Base-by-base conservation (phyloP, 1,284 basidiomycete species). In the Tilletia caries region DNA sequence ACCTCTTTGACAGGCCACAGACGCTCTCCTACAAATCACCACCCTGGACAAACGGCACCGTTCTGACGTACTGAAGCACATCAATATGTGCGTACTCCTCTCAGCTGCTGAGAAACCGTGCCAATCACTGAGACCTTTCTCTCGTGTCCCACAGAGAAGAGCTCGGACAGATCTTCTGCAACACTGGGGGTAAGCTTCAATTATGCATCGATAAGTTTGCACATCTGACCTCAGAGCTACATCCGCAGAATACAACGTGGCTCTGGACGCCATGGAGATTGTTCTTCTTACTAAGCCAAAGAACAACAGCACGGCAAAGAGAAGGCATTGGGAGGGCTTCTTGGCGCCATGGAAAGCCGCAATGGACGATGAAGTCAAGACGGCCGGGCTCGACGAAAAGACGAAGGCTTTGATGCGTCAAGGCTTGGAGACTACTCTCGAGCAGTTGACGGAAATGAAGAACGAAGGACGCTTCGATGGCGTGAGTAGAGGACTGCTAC, bases 381-480 rank as follows among this genome's bases (percentile, higher is more conserved):
- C 15, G 27, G 27, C 29, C 32, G 20, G 18, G 32, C 10, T 62
- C 15, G 20, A 32, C 18, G 58, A 3, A 3, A 20, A 62, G 18
- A 29, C 27, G 1, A n/a, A 34, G 6, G 32, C 29, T 5, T 13
- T 29, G 3, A n/a, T 62, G 29, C 29, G 32, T 15, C 10, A 33
- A 33, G 58, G 58, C 10, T 23, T 33, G 18, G 29, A 34, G 32
- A n/a, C 58, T 15, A 34, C 33, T 10, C 29, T 62, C 8, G 29
- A 33, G 32, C 29, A 62, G 58, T 29, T 62, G 29, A n/a, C 33
- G 10, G 58, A 62, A 29, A 12, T 62, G 32, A 62, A 34, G 32
- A 29, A 62, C 29, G 58, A 62, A 15, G 32, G 58, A 3, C 58
- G 58, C 18, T 62, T 62, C 29, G 58, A 62, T 23, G n/a, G 29